Evolutionary conservation across 352 stramenopile species (phyloP).

Genomic region (Albugo laibachii): DNA sequence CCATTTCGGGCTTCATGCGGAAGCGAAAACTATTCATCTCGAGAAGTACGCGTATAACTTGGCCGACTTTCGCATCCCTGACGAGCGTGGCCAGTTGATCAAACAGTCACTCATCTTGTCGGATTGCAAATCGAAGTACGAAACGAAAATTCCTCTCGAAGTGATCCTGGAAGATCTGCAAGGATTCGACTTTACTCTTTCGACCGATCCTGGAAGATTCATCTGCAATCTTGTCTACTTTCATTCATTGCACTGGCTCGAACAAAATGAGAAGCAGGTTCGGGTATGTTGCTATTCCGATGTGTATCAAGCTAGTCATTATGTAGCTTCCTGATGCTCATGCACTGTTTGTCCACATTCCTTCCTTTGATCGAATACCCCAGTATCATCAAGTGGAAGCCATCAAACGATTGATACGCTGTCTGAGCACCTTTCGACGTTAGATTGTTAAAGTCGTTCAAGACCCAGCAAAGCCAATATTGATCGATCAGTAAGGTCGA

Average conservation of each 20-base stretch:
- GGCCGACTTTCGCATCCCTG: conserved; percentile 59
- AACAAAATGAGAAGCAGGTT: conserved; percentile 13
- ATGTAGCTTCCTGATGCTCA: conserved; percentile 14
- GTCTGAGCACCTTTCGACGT: background rate
- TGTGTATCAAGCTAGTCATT: background rate
- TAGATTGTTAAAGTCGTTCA: background rate
- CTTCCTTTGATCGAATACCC: conserved; percentile 28
- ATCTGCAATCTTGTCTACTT: conserved; percentile 81
- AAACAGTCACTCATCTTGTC: conserved; percentile 26
- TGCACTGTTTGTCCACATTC: conserved; percentile 62
- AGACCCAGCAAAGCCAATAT: background rate
- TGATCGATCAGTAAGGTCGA: too few species aligned
- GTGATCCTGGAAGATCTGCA: conserved; percentile 24
- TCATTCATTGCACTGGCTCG: conserved; percentile 40
- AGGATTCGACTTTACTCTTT: conserved; percentile 19
- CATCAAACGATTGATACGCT: background rate
- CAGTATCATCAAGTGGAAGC: conserved; percentile 23
- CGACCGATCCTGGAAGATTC: conserved; percentile 54
- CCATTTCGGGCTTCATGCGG: conserved; percentile 45
- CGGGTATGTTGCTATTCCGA: background rate
- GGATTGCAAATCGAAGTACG: conserved; percentile 13
- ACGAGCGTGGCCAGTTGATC: conserved; percentile 47
- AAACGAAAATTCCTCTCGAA: conserved; percentile 32
- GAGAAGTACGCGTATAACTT: conserved; percentile 64
- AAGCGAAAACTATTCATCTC: conserved; percentile 21